phyloP scores from a whole-genome alignment of 306 rosid species.

The Rosa rugosa region DNA sequence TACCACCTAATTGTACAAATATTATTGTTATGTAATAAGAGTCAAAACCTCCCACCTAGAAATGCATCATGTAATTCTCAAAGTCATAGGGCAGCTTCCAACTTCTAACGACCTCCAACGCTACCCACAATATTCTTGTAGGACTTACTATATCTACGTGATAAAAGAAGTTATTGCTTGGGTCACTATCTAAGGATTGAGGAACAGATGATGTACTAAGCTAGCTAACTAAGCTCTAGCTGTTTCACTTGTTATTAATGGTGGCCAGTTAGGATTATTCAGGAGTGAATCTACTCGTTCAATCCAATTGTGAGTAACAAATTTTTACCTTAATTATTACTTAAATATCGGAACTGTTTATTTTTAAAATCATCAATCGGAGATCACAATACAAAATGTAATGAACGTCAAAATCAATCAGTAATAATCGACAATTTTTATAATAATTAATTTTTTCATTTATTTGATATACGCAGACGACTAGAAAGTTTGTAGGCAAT shows the following conservation, averaged over 20 bases:
- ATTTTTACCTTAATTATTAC: no score
- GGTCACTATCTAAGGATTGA: background rate
- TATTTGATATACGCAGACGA: no score
- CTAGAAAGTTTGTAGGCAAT: no score
- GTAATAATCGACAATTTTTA: no score
- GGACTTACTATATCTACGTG: background rate
- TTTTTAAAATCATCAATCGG: no score
- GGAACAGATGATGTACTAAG: background rate
- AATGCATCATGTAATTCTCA: background rate
- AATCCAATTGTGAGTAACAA: background rate
- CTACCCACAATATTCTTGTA: background rate
- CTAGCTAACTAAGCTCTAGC: background rate
- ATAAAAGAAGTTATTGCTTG: background rate
- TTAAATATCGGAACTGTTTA: no score
- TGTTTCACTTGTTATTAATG: background rate
- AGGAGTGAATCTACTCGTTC: background rate
- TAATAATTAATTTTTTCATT: no score
- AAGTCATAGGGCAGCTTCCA: background rate
- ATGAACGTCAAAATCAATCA: no score
- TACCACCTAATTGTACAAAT: background rate
- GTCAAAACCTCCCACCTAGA: background rate
- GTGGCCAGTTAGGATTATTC: background rate
- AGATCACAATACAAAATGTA: no score
- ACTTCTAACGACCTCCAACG: constrained; percentile 4
- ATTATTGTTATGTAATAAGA: background rate